phyloP scores from a whole-genome alignment of 805 yeast genomes.

The Blastobotrys parvus region DNA sequence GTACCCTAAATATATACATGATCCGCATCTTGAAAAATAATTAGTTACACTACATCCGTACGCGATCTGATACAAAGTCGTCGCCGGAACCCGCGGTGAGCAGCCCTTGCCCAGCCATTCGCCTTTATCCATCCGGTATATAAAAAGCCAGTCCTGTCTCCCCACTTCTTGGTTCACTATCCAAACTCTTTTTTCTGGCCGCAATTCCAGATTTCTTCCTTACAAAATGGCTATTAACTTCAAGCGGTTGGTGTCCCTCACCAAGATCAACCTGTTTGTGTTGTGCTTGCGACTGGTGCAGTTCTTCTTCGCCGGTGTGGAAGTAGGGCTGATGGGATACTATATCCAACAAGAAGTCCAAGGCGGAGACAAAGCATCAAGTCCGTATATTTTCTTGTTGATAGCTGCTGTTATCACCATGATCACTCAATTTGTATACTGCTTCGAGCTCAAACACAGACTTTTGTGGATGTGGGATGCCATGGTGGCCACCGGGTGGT shows the following conservation, averaged over 20 bases:
- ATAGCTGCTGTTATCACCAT: slow-evolving; percentile 19
- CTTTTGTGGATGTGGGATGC: slow-evolving; percentile 21
- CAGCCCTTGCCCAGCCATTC: too few relatives aligned
- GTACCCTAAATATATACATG: too few relatives aligned
- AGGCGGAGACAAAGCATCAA: slow-evolving; percentile 15
- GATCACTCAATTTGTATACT: slow-evolving; percentile 23
- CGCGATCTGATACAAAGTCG: too few relatives aligned
- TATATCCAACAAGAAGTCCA: slow-evolving; percentile 15
- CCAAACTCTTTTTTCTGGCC: too few relatives aligned
- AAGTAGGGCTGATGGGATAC: slow-evolving; percentile 21
- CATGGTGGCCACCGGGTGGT: slow-evolving; percentile 17
- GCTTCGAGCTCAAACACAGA: slow-evolving; percentile 18
- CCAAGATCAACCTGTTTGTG: slow-evolving; percentile 21
- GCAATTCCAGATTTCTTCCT: too few relatives aligned
- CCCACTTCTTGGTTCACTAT: too few relatives aligned
- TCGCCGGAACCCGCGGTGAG: too few relatives aligned
- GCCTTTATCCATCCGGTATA: too few relatives aligned
- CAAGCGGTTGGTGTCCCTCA: slow-evolving; percentile 15
- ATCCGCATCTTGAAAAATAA: too few relatives aligned
- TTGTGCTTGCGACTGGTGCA: slow-evolving; percentile 21
- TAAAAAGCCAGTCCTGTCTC: too few relatives aligned
- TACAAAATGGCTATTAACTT: too few relatives aligned
- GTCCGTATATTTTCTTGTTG: slow-evolving; percentile 21
- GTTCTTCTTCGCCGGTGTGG: slow-evolving; percentile 25
- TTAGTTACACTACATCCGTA: too few relatives aligned